Conservation (phyloP, 2,329 filamentous ascomycete genomes). For the Microcyclospora tardicrescens region DNA sequence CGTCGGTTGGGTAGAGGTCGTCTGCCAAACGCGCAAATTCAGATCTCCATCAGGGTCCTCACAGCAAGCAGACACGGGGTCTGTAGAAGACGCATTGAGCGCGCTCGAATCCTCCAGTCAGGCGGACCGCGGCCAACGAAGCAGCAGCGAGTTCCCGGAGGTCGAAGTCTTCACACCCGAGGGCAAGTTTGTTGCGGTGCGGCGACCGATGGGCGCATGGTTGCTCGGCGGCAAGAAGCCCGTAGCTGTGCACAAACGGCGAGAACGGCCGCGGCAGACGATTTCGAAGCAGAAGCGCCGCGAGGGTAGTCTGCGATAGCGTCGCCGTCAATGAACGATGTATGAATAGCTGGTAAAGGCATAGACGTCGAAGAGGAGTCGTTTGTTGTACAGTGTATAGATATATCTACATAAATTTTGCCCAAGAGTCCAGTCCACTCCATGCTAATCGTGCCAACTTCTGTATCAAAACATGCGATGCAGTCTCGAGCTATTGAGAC, state of each 20-base stretch:
- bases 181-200: constrained; percentile 60
- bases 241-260: constrained; percentile 29
- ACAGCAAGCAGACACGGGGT: constrained; percentile 4
- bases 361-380: too few relatives aligned
- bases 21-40: constrained; percentile 55
- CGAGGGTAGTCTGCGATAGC: constrained; percentile 3
- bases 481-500: not conserved
- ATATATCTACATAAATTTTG: too few relatives aligned
- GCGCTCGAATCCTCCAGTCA: not conserved
- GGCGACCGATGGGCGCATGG: constrained; percentile 61
- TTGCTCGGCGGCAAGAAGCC: constrained; percentile 37
- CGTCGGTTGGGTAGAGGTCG: constrained; percentile 84
- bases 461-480: too few relatives aligned
- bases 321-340: too few relatives aligned
- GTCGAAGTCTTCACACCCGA: constrained; percentile 78
- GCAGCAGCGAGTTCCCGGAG: constrained; percentile 34
- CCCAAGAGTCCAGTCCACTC: too few relatives aligned
- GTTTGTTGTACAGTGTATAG: too few relatives aligned
- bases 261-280: constrained; percentile 48
- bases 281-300: constrained; percentile 29
- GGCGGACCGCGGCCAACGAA: not conserved
- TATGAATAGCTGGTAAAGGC: too few relatives aligned
- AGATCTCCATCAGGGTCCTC: not conserved
- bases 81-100: constrained; percentile 13
- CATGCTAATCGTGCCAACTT: too few relatives aligned